phyloP scores from a whole-genome alignment of 1,284 basidiomycete species.

The Ceratobasidium sp. region DNA sequence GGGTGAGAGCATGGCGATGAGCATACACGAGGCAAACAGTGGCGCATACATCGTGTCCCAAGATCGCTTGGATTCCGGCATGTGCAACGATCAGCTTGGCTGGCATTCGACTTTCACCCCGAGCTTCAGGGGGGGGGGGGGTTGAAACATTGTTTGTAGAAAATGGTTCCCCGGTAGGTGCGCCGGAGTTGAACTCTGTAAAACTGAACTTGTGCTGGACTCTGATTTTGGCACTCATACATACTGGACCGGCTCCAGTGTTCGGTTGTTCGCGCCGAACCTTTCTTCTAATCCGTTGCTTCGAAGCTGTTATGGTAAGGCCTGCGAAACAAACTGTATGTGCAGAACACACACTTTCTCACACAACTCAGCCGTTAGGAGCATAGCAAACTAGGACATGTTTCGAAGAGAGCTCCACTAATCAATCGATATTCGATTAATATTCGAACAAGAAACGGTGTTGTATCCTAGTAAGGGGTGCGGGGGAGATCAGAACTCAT shows the following conservation, averaged over 20 bases:
- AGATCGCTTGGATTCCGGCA: slow-evolving; percentile 11
- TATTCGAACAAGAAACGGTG: slow-evolving; percentile 16
- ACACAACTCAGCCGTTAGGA: slow-evolving; percentile 7
- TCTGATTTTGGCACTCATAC: neutral
- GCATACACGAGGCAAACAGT: slow-evolving; percentile 20
- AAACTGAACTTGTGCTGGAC: neutral
- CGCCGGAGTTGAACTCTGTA: slow-evolving; percentile 11
- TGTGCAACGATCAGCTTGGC: neutral
- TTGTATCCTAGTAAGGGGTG: neutral
- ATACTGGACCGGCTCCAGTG: neutral
- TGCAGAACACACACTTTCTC: neutral
- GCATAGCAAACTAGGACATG: slow-evolving; percentile 19
- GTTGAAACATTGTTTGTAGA: too few species aligned
- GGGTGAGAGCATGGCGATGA: slow-evolving; percentile 9
- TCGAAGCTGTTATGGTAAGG: neutral
- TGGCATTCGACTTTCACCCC: neutral
- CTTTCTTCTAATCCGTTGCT: neutral
- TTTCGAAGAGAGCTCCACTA: slow-evolving; percentile 36
- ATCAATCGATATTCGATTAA: neutral
- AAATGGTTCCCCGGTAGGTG: slow-evolving; percentile 10
- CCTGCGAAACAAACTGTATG: neutral
- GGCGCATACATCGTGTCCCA: slow-evolving; percentile 24
- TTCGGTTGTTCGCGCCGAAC: slow-evolving; percentile 13
- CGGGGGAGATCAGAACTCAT: slow-evolving; percentile 8
- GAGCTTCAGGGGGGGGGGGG: neutral